Conservation (phyloP, 140 eudicot genomes). For the Oenanthe javanica region DNA sequence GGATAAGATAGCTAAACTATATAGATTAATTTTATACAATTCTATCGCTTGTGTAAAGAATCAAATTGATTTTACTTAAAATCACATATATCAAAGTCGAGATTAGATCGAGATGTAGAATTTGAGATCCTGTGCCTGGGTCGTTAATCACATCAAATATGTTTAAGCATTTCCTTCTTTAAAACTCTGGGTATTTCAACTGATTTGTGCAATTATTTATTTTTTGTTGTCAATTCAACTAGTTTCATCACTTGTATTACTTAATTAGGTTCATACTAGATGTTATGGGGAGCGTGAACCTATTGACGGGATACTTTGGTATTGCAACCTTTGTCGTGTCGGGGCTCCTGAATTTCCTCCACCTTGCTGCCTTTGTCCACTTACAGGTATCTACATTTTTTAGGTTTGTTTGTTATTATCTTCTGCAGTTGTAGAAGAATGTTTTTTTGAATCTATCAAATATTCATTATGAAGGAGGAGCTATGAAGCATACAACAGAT, state of each 20-base stretch:
- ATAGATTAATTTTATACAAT: background rate
- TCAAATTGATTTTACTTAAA: background rate
- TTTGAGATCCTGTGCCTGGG: background rate
- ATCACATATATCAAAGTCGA: background rate
- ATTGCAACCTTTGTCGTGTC: slow-evolving; percentile 85
- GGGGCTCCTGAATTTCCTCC: slow-evolving; percentile 84
- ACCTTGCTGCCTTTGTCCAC: slow-evolving; percentile 94
- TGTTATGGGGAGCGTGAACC: slow-evolving; percentile 95
- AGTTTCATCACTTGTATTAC: background rate
- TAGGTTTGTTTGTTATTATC: background rate
- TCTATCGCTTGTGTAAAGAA: background rate
- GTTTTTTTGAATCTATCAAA: background rate
- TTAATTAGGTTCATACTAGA: slow-evolving; percentile 86
- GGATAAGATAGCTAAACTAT: background rate
- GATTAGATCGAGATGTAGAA: background rate
- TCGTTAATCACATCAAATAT: background rate
- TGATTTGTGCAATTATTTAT: background rate
- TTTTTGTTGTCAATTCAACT: background rate
- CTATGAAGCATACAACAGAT: slow-evolving; percentile 96
- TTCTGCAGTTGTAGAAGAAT: background rate
- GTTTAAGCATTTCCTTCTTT: background rate
- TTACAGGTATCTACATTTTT: slow-evolving; percentile 43
- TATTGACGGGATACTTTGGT: slow-evolving; percentile 82
- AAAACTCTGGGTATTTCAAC: too few species aligned
- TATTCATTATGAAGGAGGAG: slow-evolving; percentile 63